Percentiles rank a stretch among this genome's conserved stretches.
These are phyloP conservation scores for Candolleomyces efflorescens DNA, from an alignment of 768 basidiomycete species.

Conservation along the genomic window DNA sequence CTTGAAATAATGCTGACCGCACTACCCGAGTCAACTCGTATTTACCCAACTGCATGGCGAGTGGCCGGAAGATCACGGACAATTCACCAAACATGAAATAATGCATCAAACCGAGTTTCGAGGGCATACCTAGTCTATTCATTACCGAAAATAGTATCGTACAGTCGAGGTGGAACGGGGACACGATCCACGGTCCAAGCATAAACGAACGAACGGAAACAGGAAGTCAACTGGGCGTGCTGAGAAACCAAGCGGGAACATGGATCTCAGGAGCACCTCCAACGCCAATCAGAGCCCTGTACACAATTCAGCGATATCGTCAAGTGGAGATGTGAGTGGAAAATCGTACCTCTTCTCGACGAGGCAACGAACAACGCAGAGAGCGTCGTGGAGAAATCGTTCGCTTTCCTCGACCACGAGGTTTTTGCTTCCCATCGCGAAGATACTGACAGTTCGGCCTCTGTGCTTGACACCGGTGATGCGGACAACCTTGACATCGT, in stretches of 20 bases:
- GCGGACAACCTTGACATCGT: constrained; percentile 87
- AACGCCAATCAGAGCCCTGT: constrained; percentile 85
- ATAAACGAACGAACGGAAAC: too few relatives aligned
- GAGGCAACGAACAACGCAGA: constrained; percentile 97
- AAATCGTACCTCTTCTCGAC: constrained; percentile 89
- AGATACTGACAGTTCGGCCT: constrained; percentile 91
- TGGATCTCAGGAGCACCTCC: constrained; percentile 99
- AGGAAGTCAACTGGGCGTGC: constrained; percentile 84
- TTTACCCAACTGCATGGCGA: too few relatives aligned
- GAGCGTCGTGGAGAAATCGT: constrained; percentile 94
- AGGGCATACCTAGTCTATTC: too few relatives aligned
- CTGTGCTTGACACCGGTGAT: constrained; percentile 94
- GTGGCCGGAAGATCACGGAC: too few relatives aligned
- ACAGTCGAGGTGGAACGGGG: too few relatives aligned
- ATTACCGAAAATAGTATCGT: too few relatives aligned
- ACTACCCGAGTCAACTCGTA: too few relatives aligned
- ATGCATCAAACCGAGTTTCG: too few relatives aligned
- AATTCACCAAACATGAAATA: too few relatives aligned
- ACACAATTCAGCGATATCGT: not conserved
- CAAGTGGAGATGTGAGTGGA: not conserved
- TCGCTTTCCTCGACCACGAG: constrained; percentile 97
- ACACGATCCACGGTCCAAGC: too few relatives aligned
- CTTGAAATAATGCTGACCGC: too few relatives aligned
- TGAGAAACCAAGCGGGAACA: constrained; percentile 85
- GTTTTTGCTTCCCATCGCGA: constrained; percentile 90